Base-by-base conservation (phyloP, 2,329 filamentous ascomycete species). In the Fusarium tjaetaba region DNA sequence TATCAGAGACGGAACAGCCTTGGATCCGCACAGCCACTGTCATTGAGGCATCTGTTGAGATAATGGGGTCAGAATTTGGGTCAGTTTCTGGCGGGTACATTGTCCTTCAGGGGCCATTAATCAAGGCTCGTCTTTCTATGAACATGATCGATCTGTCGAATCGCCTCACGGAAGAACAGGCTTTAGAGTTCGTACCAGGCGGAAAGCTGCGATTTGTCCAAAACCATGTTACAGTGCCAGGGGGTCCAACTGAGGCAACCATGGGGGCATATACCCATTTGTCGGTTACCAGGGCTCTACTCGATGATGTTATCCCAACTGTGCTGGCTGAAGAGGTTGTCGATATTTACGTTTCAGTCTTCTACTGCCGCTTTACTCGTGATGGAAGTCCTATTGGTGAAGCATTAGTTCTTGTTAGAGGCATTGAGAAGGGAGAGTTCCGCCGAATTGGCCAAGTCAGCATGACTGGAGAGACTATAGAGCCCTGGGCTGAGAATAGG, bases 131-230 rank as follows among this genome's bases (percentile, higher is more conserved):
- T 11, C 71, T 73, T 42, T 55, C 55, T 11, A 24, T 71, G n/a
- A 32, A 56, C 15, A 52, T 63, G 41, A 46, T 68, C 52, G 71
- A 73, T 20, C 61, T 73, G 18, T 58, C 71, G 2, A 58, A 34
- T 28, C 61, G 41, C 7, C 64, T 73, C 22, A 73, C 71, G 9
- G 46, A 49, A 32, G 49, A 71, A 20, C 71, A 73, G 38, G 71
- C 71, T 48, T 63, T 63, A 42, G 66, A 73, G 48, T 73, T 73
- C 49, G 53, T 73, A 18, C 67, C 71, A 55, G 71, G 71, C 5
- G 71, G 71, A 2, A 71, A 39, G 20, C 36, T 73, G 28, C 61
- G 71, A 28, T 73, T 63, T 49, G 58, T 71, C 14, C 26, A 32
- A 20, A 73, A 68, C n/a, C 36, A 26, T 20, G 34, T 73, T 20